Evolutionary conservation across 2,329 filamentous ascomycete species (phyloP).

Genomic region (Didymella keratinophila): DNA sequence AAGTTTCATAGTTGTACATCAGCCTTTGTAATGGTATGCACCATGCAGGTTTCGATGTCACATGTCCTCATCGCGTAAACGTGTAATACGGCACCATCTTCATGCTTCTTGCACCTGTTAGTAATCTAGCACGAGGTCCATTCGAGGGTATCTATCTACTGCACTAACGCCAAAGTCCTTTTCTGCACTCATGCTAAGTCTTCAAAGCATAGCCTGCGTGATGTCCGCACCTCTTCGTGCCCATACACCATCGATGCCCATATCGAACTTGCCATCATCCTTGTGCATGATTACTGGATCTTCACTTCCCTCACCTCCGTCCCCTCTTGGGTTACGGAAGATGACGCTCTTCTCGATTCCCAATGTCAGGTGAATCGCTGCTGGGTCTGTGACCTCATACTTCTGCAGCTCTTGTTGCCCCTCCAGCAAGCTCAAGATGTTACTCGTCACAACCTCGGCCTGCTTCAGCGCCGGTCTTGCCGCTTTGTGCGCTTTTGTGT

Average conservation of each 20-base stretch:
- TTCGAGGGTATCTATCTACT: too few species aligned
- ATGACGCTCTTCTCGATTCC: constrained; percentile 20
- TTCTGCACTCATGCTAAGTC: neutral
- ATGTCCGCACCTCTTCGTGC: constrained; percentile 20
- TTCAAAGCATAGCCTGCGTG: constrained; percentile 14
- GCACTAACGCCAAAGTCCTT: too few species aligned
- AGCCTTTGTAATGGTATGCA: too few species aligned
- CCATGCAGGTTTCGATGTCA: too few species aligned
- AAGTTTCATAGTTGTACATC: too few species aligned
- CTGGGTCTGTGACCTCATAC: constrained; percentile 15
- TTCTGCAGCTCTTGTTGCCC: neutral
- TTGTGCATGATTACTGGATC: constrained; percentile 19
- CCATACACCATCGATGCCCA: constrained; percentile 23
- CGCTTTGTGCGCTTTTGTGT: constrained; percentile 14
- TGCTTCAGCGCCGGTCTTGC: constrained; percentile 11
- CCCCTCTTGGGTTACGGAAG: constrained; percentile 13
- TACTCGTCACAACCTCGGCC: constrained; percentile 10
- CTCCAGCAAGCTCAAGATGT: neutral
- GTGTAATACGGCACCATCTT: too few species aligned
- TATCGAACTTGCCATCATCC: constrained; percentile 21
- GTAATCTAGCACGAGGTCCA: too few species aligned
- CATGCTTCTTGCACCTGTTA: too few species aligned
- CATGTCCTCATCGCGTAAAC: too few species aligned
- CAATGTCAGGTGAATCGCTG: constrained; percentile 22
- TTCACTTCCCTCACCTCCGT: constrained; percentile 9